These are phyloP conservation scores for Lepidium africanum DNA, from an alignment of 345 rosid genomes.

Conservation along the genomic window DNA sequence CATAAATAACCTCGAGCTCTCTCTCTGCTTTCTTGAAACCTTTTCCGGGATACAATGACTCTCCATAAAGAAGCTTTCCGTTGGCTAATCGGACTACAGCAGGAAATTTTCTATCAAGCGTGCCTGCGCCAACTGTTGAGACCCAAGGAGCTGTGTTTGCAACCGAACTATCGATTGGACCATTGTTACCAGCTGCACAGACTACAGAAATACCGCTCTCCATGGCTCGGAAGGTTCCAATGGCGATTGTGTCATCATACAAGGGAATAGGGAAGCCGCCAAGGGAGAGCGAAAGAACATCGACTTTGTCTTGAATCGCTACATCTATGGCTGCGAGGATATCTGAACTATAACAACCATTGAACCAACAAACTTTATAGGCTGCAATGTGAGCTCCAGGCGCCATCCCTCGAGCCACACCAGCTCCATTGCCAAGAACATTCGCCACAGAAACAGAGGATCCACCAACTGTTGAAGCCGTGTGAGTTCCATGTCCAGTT, in stretches of 20 bases:
- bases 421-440: conserved; percentile 68
- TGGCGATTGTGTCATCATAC: conserved; percentile 74
- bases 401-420: conserved; percentile 84
- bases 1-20: conserved; percentile 62
- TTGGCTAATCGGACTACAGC: conserved; percentile 55
- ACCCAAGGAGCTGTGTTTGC: conserved; percentile 95
- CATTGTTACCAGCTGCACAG: conserved; percentile 91
- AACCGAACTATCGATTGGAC: conserved; percentile 69
- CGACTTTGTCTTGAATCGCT: conserved; percentile 74
- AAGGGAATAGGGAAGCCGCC: conserved; percentile 87
- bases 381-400: conserved; percentile 77
- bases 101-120: conserved; percentile 77
- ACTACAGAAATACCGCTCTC: conserved; percentile 77
- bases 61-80: conserved; percentile 62
- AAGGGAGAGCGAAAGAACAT: conserved; percentile 76
- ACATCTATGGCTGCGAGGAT: conserved; percentile 80
- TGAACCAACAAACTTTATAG: conserved; percentile 88
- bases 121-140: conserved; percentile 81
- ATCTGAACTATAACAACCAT: conserved; percentile 84
- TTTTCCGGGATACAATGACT: conserved; percentile 69
- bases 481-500: conserved; percentile 87
- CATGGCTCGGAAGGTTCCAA: conserved; percentile 82
- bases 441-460: conserved; percentile 56
- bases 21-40: conserved; percentile 23
- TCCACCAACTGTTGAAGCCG: conserved; percentile 86